These are phyloP conservation scores for Suillus variegatus DNA, from an alignment of 768 basidiomycete genomes.

Conservation along the genomic window DNA sequence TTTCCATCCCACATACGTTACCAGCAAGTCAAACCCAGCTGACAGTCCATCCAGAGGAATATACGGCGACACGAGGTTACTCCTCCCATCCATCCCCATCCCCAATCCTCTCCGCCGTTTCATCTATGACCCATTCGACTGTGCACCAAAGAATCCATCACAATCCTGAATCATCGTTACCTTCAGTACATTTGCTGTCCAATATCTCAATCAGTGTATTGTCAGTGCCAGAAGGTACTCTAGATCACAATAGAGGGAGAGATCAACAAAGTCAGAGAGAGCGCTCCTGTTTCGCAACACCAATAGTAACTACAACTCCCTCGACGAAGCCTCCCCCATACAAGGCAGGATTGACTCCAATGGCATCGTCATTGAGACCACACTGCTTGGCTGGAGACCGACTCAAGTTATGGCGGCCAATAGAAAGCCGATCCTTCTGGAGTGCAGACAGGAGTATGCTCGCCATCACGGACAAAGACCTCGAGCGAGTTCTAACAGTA, in stretches of 20 bases:
- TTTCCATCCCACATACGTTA: too few relatives aligned
- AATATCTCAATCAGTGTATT: background rate
- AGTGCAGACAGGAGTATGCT: background rate
- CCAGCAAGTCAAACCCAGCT: too few relatives aligned
- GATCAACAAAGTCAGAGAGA: too few relatives aligned
- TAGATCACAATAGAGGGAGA: too few relatives aligned
- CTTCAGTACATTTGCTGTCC: too few relatives aligned
- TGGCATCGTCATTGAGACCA: background rate
- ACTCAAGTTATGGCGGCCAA: background rate
- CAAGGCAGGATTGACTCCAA: background rate
- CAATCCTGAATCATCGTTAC: background rate
- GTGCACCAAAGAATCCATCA: too few relatives aligned
- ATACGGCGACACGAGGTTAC: too few relatives aligned
- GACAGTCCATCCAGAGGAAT: too few relatives aligned
- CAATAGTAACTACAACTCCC: too few relatives aligned
- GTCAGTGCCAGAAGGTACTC: too few relatives aligned
- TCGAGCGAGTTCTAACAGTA: background rate
- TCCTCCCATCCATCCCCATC: too few relatives aligned
- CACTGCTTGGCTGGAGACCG: background rate
- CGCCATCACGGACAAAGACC: background rate
- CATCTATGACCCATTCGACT: background rate
- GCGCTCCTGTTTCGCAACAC: background rate
- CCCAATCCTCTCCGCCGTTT: background rate
- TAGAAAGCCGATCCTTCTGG: background rate
- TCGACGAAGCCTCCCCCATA: background rate